A percentile compares a stretch with the other conserved stretches of the same genome.
phyloP scores from a whole-genome alignment of 2,329 filamentous ascomycete species.

The Fusarium graminum region DNA sequence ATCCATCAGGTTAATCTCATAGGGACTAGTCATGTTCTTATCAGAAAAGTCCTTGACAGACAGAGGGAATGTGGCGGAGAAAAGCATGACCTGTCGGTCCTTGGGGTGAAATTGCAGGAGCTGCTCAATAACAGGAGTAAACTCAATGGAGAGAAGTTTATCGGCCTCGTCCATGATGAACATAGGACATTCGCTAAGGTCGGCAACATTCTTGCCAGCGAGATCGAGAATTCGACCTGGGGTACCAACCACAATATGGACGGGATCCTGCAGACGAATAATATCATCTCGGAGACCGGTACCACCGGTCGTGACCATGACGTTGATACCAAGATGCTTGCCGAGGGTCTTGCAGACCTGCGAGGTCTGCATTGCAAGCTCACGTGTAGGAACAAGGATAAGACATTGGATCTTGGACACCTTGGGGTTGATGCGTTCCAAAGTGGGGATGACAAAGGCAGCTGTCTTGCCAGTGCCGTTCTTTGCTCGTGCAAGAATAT shows the following conservation, averaged over 20 bases:
- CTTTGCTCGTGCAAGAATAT: slow-evolving; percentile 96
- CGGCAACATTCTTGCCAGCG: slow-evolving; percentile 95
- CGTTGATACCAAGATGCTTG: slow-evolving; percentile 96
- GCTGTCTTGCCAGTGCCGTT: slow-evolving; percentile 99
- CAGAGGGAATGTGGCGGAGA: slow-evolving; percentile 96
- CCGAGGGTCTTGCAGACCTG: slow-evolving; percentile 99
- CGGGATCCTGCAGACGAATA: slow-evolving; percentile 90
- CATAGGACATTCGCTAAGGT: slow-evolving; percentile 94
- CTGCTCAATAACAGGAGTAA: slow-evolving; percentile 97
- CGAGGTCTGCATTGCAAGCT: slow-evolving; percentile 97
- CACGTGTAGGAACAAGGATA: slow-evolving; percentile 95
- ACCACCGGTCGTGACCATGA: slow-evolving; percentile 99
- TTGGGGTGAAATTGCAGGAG: slow-evolving; percentile 95
- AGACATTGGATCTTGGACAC: slow-evolving; percentile 96
- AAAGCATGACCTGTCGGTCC: slow-evolving; percentile 98
- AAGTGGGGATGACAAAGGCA: slow-evolving; percentile 94
- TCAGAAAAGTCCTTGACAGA: slow-evolving; percentile 98
- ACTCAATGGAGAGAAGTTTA: slow-evolving; percentile 95
- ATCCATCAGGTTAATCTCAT: slow-evolving; percentile 99
- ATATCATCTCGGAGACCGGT: slow-evolving; percentile 97
- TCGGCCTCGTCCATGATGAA: slow-evolving; percentile 99
- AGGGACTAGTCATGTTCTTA: slow-evolving; percentile 95
- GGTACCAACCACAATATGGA: slow-evolving; percentile 98
- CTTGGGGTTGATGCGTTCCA: slow-evolving; percentile 97
- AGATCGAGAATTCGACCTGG: slow-evolving; percentile 96